Conservation (phyloP, 495 filamentous ascomycete species). For the Penicillium diatomitis region DNA sequence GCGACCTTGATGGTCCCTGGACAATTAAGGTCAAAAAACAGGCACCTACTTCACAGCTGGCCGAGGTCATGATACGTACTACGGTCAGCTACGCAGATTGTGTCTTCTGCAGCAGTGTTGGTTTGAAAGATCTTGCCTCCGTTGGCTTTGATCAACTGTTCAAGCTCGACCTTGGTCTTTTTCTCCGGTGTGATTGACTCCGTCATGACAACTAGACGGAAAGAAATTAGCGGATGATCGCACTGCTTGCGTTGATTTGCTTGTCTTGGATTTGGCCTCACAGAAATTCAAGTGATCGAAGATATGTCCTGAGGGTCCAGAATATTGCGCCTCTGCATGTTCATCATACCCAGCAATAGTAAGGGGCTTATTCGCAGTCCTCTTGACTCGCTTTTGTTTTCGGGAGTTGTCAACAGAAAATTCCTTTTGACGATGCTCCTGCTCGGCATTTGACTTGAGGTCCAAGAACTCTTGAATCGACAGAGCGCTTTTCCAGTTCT, state of each 20-base stretch:
- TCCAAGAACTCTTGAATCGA: slow-evolving; percentile 67
- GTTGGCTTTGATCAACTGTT: slow-evolving; percentile 76
- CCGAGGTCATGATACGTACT: slow-evolving; percentile 25
- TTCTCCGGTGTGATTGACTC: slow-evolving; percentile 50
- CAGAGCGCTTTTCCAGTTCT: slow-evolving; percentile 72
- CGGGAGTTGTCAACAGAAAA: slow-evolving; percentile 75
- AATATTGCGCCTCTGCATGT: slow-evolving; percentile 40
- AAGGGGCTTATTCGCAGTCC: slow-evolving; percentile 53
- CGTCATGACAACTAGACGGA: slow-evolving; percentile 46
- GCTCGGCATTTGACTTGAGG: slow-evolving; percentile 62
- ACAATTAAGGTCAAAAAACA: slow-evolving; percentile 4
- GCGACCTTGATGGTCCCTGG: slow-evolving; percentile 73
- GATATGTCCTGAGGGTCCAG: slow-evolving; percentile 45
- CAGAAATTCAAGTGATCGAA: slow-evolving; percentile 79
- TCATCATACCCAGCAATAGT: slow-evolving; percentile 63
- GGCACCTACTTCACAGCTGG: no score
- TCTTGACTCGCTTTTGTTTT: slow-evolving; percentile 49
- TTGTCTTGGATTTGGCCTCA: slow-evolving; percentile 17
- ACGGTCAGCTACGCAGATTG: slow-evolving; percentile 71
- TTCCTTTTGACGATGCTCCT: slow-evolving; percentile 62
- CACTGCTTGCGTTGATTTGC: no score
- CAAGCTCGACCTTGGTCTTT: slow-evolving; percentile 71
- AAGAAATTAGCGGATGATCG: no score
- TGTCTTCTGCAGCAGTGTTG: slow-evolving; percentile 48
- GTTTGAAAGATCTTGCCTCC: slow-evolving; percentile 79